These are phyloP conservation scores for Penicillium sp. DNA, from an alignment of 2,329 filamentous ascomycete genomes.

Conservation along the genomic window DNA sequence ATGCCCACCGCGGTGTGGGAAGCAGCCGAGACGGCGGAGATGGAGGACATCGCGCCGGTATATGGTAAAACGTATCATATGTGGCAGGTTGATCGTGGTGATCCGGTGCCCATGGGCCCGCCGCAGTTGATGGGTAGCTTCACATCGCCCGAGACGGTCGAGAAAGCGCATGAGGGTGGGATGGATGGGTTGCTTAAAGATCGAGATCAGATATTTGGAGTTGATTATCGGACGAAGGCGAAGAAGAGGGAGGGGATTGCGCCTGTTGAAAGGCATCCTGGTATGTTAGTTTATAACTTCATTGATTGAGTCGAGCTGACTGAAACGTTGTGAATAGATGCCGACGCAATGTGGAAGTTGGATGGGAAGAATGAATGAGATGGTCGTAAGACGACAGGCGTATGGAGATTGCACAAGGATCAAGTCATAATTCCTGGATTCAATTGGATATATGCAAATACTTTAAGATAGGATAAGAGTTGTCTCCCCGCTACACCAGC, in stretches of 20 bases:
- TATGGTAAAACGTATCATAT: slow-evolving; percentile 88
- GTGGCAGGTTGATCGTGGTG: slow-evolving; percentile 81
- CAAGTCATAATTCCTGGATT: not conserved
- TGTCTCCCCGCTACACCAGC: slow-evolving; percentile 54
- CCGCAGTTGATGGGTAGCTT: slow-evolving; percentile 71
- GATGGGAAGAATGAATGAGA: slow-evolving; percentile 2
- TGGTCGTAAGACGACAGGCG: not conserved
- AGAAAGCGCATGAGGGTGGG: slow-evolving; percentile 33
- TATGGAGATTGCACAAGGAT: not conserved
- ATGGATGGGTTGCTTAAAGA: slow-evolving; percentile 52
- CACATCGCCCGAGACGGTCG: slow-evolving; percentile 36
- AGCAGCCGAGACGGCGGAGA: slow-evolving; percentile 75
- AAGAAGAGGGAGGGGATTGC: slow-evolving; percentile 60
- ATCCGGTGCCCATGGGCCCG: slow-evolving; percentile 65
- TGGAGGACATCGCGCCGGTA: slow-evolving; percentile 74
- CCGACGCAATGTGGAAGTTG: slow-evolving; percentile 37
- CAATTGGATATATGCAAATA: not conserved
- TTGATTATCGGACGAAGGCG: slow-evolving; percentile 59
- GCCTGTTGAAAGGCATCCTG: slow-evolving; percentile 39
- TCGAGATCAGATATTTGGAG: slow-evolving; percentile 61
- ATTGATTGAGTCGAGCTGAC: slow-evolving; percentile 16
- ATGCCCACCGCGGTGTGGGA: slow-evolving; percentile 71
- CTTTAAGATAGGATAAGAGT: slow-evolving; percentile 22
- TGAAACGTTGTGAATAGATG: slow-evolving; percentile 33
- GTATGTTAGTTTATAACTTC: slow-evolving; percentile 33